Evolutionary conservation across 164 flowering plant species (phyloP).

Genomic region (Piper betle): DNA sequence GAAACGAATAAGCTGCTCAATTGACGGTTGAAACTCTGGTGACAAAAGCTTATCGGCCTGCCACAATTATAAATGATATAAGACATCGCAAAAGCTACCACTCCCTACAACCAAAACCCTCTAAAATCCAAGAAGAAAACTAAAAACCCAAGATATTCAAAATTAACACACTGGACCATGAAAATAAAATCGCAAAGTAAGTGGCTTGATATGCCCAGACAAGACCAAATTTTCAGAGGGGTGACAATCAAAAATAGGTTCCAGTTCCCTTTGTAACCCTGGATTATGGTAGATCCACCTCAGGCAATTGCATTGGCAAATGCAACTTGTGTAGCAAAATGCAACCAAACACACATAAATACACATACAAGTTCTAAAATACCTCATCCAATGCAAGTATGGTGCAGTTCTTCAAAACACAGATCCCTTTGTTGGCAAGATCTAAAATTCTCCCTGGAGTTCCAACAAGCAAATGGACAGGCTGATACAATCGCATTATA

Average conservation of each 20-base stretch:
- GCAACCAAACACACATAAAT: neutral
- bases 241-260: no score
- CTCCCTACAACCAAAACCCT: neutral
- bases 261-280: no score
- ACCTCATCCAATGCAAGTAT: conserved; percentile 99
- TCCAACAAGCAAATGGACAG: conserved; percentile 96
- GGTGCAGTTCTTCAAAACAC: conserved; percentile 67
- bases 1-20: conserved; percentile 80
- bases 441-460: conserved; percentile 96
- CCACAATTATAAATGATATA: conserved; percentile 1
- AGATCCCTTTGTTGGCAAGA: conserved; percentile 88
- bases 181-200: no score
- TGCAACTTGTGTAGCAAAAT: neutral
- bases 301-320: no score
- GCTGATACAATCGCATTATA: conserved; percentile 97
- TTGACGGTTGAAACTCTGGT: conserved; percentile 90
- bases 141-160: neutral
- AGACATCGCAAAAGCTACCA: neutral
- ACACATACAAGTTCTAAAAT: conserved; percentile 4
- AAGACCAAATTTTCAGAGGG: no score
- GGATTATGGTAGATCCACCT: no score
- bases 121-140: neutral
- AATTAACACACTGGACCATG: neutral
- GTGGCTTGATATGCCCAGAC: no score
- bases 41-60: conserved; percentile 98